Base-by-base conservation (phyloP, 495 filamentous ascomycete species). In the Chaetomium tenue region DNA sequence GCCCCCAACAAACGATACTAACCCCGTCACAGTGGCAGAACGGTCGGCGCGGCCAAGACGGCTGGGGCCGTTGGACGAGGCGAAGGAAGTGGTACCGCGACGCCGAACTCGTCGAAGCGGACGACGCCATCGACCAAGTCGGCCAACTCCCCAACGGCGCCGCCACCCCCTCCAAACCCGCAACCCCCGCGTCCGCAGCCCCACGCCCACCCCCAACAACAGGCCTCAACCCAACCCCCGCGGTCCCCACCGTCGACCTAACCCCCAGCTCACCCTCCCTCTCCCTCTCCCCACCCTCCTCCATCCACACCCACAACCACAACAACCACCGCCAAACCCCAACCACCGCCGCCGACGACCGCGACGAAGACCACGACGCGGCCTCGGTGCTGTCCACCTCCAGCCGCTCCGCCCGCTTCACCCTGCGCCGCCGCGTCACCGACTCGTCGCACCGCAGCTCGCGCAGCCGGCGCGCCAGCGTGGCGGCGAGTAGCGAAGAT, bases 61-160 rank as follows among this genome's bases (percentile, higher is more conserved):
- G 92, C 47, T 99, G 95, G 95, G 91, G 92, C 28, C 86, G 92
- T 37, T 99, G 96, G 77, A 99, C 94, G 0, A 85, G 94, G 28
- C 86, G 94, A 13, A 81, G 94, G 58, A 99, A 98, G 75, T 99
- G 94, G 94, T 92, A 88, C 71, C 88, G 95, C 33, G 94, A 97
- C 70, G 94, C 95, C 28, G 95, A 99, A 75, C 85, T 99, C 22
- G 89, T 97, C 42, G 95, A 99, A 67, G 76, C 86, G 23, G 76
- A 83, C 26, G 76, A 75, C 63, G 54, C 39, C 44, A 20, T 63
- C 26, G 64, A 72, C 11, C 65, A 71, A 18, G 20, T n/a, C n/a
- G n/a, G 60, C 39, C n/a, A 72, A 26, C 5, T 18, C 71, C 20
- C 70, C 70, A 26, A 64, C 60, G 26, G 65, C 66, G 44, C 73